Evolutionary conservation across 768 basidiomycete species (phyloP).

Genomic region (Cystobasidium ongulense): DNA sequence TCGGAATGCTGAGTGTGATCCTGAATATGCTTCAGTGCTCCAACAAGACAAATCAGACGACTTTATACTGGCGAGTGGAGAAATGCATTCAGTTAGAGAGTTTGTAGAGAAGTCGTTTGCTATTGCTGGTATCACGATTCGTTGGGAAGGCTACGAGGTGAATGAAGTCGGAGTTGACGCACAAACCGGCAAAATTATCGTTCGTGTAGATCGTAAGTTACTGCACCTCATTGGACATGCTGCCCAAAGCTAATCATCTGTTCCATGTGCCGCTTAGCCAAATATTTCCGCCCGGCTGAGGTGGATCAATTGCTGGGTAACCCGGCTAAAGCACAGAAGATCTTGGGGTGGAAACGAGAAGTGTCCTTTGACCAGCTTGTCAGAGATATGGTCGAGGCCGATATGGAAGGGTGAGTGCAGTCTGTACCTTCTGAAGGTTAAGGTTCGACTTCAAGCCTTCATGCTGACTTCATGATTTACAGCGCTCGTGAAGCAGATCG

Average conservation of each 20-base stretch:
- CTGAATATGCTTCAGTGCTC: constrained; percentile 60
- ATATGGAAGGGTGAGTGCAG: constrained; percentile 50
- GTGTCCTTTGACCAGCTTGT: constrained; percentile 76
- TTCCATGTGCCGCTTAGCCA: constrained; percentile 8
- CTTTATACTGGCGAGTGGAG: constrained; percentile 90
- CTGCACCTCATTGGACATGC: neutral
- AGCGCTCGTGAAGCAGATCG: too few relatives aligned
- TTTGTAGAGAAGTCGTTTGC: constrained; percentile 81
- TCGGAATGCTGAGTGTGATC: neutral
- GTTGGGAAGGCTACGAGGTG: constrained; percentile 66
- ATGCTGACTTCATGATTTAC: too few relatives aligned
- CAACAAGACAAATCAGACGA: constrained; percentile 76
- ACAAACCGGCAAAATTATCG: constrained; percentile 62
- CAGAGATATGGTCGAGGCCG: constrained; percentile 80
- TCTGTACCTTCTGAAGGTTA: too few relatives aligned
- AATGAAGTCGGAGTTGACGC: constrained; percentile 68
- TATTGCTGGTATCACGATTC: constrained; percentile 58
- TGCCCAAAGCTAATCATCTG: neutral
- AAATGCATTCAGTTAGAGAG: constrained; percentile 89
- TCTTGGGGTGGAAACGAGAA: constrained; percentile 83
- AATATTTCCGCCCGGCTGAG: constrained; percentile 36
- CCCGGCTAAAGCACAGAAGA: constrained; percentile 77
- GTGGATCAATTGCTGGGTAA: constrained; percentile 72
- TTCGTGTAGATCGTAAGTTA: constrained; percentile 63
- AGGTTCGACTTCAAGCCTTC: too few relatives aligned